A percentile compares a stretch with the other conserved stretches of the same genome.
phyloP scores from a whole-genome alignment of 2,329 filamentous ascomycete genomes.

The Alternaria rosae region DNA sequence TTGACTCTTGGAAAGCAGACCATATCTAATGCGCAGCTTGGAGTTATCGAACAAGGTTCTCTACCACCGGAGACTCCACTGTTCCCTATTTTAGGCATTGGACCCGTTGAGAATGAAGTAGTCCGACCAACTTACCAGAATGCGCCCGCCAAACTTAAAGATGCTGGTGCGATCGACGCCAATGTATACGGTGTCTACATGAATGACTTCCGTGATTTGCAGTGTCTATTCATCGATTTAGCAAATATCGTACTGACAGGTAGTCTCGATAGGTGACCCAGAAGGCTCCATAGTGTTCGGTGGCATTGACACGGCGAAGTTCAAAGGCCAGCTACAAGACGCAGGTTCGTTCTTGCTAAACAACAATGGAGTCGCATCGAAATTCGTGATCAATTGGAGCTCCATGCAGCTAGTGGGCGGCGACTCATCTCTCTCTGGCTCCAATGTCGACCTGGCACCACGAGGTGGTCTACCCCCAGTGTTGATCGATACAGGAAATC shows the following conservation, averaged over 20 bases:
- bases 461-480: not conserved
- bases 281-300: not conserved
- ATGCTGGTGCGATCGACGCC: not conserved
- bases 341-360: not conserved
- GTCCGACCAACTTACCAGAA: not conserved
- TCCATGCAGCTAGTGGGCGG: not conserved
- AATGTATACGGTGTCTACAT: not conserved
- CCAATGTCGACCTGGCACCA: not conserved
- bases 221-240: not conserved
- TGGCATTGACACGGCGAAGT: not conserved
- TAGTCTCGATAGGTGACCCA: not conserved
- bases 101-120: not conserved
- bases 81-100: not conserved
- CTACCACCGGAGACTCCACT: not conserved
- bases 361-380: not conserved
- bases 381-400: not conserved
- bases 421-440: not conserved
- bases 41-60: not conserved
- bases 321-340: not conserved
- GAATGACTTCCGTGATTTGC: not conserved
- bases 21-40: not conserved
- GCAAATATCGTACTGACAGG: not conserved
- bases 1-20: not conserved
- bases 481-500: not conserved
- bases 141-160: not conserved